phyloP scores from a whole-genome alignment of 768 basidiomycete genomes.

The Xerocomus potaroensis region DNA sequence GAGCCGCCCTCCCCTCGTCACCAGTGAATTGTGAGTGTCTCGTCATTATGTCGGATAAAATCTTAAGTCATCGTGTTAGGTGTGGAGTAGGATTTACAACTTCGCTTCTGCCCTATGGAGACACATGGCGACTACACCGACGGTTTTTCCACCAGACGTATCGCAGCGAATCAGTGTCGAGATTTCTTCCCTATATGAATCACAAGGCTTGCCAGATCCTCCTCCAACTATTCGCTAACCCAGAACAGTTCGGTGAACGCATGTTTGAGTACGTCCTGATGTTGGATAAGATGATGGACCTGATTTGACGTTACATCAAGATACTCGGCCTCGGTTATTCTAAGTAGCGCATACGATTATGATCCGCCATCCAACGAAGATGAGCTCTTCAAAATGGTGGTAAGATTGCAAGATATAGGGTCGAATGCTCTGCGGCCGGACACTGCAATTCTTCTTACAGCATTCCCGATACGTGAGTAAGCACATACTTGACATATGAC shows the following conservation, averaged over 20 bases:
- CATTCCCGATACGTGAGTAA: constrained; percentile 6
- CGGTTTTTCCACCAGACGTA: constrained; percentile 23
- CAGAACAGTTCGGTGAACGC: constrained; percentile 29
- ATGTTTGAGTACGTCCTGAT: constrained; percentile 24
- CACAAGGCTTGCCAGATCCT: constrained; percentile 29
- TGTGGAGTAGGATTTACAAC: constrained; percentile 13
- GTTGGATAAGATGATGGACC: not conserved
- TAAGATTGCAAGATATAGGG: not conserved
- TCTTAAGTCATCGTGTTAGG: not conserved
- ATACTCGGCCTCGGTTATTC: constrained; percentile 6
- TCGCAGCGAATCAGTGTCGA: constrained; percentile 10
- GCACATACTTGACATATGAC: not conserved
- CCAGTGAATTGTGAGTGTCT: constrained; percentile 7
- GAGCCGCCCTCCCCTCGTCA: constrained; percentile 37
- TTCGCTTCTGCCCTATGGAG: constrained; percentile 24
- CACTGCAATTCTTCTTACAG: not conserved
- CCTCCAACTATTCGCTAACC: constrained; percentile 26
- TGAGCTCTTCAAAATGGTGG: constrained; percentile 2
- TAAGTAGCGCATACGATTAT: constrained; percentile 9
- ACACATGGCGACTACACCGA: constrained; percentile 27
- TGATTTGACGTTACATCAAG: not conserved
- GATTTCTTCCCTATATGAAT: constrained; percentile 22
- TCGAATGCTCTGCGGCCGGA: constrained; percentile 5
- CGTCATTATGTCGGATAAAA: not conserved
- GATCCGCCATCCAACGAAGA: constrained; percentile 5